These are phyloP conservation scores for Serpula lacrymans DNA, from an alignment of 768 basidiomycete genomes.

Conservation along the genomic window DNA sequence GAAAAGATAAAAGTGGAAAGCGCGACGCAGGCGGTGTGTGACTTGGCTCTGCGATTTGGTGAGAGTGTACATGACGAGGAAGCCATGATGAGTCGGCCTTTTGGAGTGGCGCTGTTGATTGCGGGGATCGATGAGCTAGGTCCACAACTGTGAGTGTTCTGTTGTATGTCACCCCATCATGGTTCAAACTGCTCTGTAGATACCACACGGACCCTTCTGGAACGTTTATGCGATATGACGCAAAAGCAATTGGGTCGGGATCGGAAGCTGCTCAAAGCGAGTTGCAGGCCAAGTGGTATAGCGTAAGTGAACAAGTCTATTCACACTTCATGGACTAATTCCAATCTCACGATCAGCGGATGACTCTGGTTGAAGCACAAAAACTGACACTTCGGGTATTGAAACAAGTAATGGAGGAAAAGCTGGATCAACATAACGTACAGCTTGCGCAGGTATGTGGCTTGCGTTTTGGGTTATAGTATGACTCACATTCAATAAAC, in stretches of 20 bases:
- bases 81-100: slow-evolving; percentile 98
- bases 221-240: slow-evolving; percentile 94
- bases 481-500: slow-evolving; percentile 2
- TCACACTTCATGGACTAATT: slow-evolving; percentile 1
- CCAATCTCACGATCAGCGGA: slow-evolving; percentile 57
- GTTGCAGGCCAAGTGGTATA: slow-evolving; percentile 96
- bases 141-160: slow-evolving; percentile 80
- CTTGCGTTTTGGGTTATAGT: background rate
- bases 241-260: slow-evolving; percentile 97
- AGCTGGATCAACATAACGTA: slow-evolving; percentile 97
- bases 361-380: slow-evolving; percentile 88
- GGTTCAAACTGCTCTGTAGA: slow-evolving; percentile 38
- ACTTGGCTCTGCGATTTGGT: slow-evolving; percentile 93
- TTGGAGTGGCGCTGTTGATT: slow-evolving; percentile 95
- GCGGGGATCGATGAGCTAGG: slow-evolving; percentile 97
- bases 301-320: slow-evolving; percentile 44
- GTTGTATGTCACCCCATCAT: slow-evolving; percentile 5
- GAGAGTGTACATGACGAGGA: slow-evolving; percentile 99
- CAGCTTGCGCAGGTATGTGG: slow-evolving; percentile 84
- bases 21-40: slow-evolving; percentile 96
- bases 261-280: slow-evolving; percentile 97
- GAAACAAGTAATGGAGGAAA: slow-evolving; percentile 99
- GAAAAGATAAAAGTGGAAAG: slow-evolving; percentile 97
- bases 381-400: slow-evolving; percentile 81
- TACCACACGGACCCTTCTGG: slow-evolving; percentile 99